A percentile compares a stretch with the other conserved stretches of the same genome.
phyloP scores from a whole-genome alignment of 2,329 filamentous ascomycete species.

The Helminthosporium solani region DNA sequence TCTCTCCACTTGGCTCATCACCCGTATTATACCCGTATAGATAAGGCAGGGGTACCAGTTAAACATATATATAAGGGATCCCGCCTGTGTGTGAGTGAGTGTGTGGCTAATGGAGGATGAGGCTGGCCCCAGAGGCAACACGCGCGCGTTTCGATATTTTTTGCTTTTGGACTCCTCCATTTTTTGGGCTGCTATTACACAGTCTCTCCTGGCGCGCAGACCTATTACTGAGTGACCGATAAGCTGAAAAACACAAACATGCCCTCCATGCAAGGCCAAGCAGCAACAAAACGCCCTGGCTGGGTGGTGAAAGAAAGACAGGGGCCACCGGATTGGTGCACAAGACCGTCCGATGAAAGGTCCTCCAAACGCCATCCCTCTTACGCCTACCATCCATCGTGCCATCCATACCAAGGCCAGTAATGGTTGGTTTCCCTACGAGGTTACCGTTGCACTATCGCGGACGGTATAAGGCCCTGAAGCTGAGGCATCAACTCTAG shows the following conservation, averaged over 20 bases:
- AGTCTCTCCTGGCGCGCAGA: too few relatives aligned
- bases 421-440: neutral
- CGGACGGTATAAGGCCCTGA: constrained; percentile 29
- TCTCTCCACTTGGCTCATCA: too few relatives aligned
- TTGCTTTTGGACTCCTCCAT: too few relatives aligned
- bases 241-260: neutral
- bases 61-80: too few relatives aligned
- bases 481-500: constrained; percentile 37
- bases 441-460: neutral
- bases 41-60: too few relatives aligned
- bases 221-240: too few relatives aligned
- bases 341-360: neutral
- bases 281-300: neutral
- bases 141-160: too few relatives aligned
- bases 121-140: too few relatives aligned
- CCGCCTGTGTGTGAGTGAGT: too few relatives aligned
- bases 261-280: neutral
- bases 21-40: too few relatives aligned
- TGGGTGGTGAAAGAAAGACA: neutral
- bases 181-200: too few relatives aligned
- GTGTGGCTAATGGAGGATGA: too few relatives aligned
- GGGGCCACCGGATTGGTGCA: neutral
- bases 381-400: neutral
- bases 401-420: neutral
- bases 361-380: neutral